phyloP scores from a whole-genome alignment of 768 basidiomycete genomes.

The Leccinellum luteum region DNA sequence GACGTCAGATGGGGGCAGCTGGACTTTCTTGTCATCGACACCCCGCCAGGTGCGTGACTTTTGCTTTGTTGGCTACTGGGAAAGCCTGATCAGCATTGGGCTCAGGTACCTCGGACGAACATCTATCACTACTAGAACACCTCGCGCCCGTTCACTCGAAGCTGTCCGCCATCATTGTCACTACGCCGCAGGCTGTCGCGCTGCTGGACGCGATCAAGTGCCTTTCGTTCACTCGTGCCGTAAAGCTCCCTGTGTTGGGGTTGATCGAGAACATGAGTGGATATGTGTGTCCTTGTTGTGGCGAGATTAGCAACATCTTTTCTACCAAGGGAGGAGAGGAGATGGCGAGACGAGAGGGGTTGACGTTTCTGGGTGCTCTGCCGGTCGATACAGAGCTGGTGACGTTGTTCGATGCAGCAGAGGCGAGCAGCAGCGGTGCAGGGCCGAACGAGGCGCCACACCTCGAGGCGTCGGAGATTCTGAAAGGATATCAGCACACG shows the following conservation, averaged over 20 bases:
- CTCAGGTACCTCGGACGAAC: slow-evolving; percentile 96
- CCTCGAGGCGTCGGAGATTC: slow-evolving; percentile 45
- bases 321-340: slow-evolving; percentile 91
- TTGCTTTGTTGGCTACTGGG: not conserved
- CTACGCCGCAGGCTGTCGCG: slow-evolving; percentile 96
- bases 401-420: slow-evolving; percentile 72
- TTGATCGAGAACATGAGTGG: slow-evolving; percentile 99
- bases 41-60: slow-evolving; percentile 79
- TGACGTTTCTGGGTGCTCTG: slow-evolving; percentile 81
- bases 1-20: slow-evolving; percentile 95
- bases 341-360: slow-evolving; percentile 72
- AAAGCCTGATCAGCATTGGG: slow-evolving; percentile 4
- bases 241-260: slow-evolving; percentile 83
- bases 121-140: slow-evolving; percentile 92
- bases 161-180: slow-evolving; percentile 86
- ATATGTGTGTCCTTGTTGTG: slow-evolving; percentile 96
- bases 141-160: slow-evolving; percentile 79
- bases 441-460: slow-evolving; percentile 24
- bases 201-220: slow-evolving; percentile 95
- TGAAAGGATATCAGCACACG: slow-evolving; percentile 64
- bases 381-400: slow-evolving; percentile 95
- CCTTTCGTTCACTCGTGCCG: slow-evolving; percentile 89
- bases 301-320: slow-evolving; percentile 92
- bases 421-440: slow-evolving; percentile 20
- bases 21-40: slow-evolving; percentile 92